phyloP scores from a whole-genome alignment of 257 asterid genomes.

The Handroanthus guayacan region DNA sequence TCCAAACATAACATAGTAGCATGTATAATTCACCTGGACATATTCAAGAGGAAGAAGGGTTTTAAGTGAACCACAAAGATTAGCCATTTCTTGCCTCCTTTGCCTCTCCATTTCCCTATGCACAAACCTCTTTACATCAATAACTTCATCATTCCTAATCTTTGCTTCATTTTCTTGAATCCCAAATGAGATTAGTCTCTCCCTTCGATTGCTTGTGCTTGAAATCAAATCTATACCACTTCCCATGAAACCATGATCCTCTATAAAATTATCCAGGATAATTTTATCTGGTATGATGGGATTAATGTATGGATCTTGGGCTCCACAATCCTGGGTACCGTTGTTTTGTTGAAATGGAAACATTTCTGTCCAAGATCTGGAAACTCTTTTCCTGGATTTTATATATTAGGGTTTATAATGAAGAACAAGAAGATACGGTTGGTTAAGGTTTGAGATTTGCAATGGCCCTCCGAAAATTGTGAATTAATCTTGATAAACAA shows the following conservation, averaged over 20 bases:
- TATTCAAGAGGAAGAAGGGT: constrained; percentile 46
- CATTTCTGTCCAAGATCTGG: background rate
- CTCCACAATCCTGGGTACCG: constrained; percentile 5
- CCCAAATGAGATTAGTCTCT: too few relatives aligned
- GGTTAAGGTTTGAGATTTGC: constrained; percentile 27
- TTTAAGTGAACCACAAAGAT: constrained; percentile 45
- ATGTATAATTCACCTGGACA: constrained; percentile 40
- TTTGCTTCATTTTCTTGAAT: too few relatives aligned
- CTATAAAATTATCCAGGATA: background rate
- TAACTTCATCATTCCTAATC: background rate
- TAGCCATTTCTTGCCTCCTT: constrained; percentile 57
- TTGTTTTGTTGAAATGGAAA: background rate
- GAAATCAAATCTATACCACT: background rate
- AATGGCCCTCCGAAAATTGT: background rate
- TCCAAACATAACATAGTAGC: too few relatives aligned
- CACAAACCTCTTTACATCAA: constrained; percentile 26
- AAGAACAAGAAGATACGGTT: constrained; percentile 13
- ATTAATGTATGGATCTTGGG: background rate
- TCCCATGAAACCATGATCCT: background rate
- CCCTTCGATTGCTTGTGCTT: background rate
- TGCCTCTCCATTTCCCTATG: constrained; percentile 49
- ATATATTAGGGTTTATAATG: background rate
- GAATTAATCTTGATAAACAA: background rate
- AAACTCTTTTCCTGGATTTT: background rate
- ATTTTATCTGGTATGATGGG: background rate